Evolutionary conservation across 192 early-diverging fungal species (phyloP).

Genomic region (Funneliformis geosporum): DNA sequence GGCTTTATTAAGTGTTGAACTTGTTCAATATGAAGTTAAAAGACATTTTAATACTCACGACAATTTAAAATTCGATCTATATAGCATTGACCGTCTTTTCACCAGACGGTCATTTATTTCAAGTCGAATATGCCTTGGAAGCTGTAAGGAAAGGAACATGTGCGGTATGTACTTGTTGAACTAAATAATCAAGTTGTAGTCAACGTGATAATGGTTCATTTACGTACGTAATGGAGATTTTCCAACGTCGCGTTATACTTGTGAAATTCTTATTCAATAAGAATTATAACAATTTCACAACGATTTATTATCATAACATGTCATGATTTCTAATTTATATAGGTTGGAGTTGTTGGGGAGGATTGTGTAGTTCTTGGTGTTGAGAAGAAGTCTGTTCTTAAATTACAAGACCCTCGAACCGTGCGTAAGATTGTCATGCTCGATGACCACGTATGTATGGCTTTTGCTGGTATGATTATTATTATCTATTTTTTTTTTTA

Average conservation of each 20-base stretch:
- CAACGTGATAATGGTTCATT: no score
- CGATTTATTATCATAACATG: neutral
- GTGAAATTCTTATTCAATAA: no score
- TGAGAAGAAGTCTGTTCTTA: conserved; percentile 93
- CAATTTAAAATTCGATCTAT: neutral
- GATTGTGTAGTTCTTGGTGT: conserved; percentile 91
- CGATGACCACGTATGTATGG: conserved; percentile 96
- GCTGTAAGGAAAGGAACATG: conserved; percentile 97
- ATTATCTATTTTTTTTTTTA: neutral
- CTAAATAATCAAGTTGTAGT: neutral
- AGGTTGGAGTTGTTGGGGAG: conserved; percentile 95
- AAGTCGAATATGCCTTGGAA: conserved; percentile 99
- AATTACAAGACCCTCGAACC: conserved; percentile 96
- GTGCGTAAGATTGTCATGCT: conserved; percentile 96
- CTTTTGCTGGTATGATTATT: conserved; percentile 78
- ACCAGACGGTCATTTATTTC: conserved; percentile 98
- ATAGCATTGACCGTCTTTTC: conserved; percentile 95
- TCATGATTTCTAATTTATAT: neutral
- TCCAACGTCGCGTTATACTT: neutral
- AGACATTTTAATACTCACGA: neutral
- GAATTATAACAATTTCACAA: neutral
- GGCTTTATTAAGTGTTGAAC: neutral
- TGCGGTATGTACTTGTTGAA: conserved; percentile 68
- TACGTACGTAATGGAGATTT: neutral
- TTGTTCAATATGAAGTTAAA: neutral